Evolutionary conservation across 495 filamentous ascomycete species (phyloP).

Genomic region (Cercophora scortea): DNA sequence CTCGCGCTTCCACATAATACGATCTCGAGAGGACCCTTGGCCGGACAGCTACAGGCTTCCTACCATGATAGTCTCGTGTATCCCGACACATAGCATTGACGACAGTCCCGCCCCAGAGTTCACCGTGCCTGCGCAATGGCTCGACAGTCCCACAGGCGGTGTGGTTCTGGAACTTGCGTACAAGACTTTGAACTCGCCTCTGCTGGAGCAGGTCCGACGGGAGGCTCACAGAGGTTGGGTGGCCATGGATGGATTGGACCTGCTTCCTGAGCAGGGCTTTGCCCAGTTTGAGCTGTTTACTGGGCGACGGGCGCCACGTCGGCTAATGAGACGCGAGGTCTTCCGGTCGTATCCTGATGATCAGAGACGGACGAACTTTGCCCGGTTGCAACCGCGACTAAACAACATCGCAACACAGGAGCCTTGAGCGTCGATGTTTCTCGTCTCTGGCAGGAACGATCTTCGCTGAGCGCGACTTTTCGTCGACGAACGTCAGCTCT

Average conservation of each 20-base stretch:
- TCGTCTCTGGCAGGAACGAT: too few relatives aligned
- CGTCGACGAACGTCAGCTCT: too few relatives aligned
- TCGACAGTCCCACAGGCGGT: slow-evolving; percentile 61
- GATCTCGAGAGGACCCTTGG: slow-evolving; percentile 52
- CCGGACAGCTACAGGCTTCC: slow-evolving; percentile 50
- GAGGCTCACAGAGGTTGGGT: slow-evolving; percentile 61
- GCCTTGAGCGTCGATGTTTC: slow-evolving; percentile 6
- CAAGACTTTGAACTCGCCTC: slow-evolving; percentile 56
- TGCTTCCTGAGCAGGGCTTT: slow-evolving; percentile 68
- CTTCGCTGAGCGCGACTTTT: too few relatives aligned
- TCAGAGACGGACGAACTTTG: slow-evolving; percentile 19
- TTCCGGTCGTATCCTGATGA: slow-evolving; percentile 41
- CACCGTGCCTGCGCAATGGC: slow-evolving; percentile 58
- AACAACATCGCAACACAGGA: slow-evolving; percentile 24
- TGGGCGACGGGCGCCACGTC: slow-evolving; percentile 59
- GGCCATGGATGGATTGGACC: slow-evolving; percentile 61
- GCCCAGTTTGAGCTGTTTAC: slow-evolving; percentile 74
- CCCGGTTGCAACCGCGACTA: slow-evolving; percentile 22
- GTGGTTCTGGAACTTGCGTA: slow-evolving; percentile 68
- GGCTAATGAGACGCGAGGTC: slow-evolving; percentile 61
- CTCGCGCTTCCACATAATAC: slow-evolving; percentile 50
- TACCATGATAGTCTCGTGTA: slow-evolving; percentile 62
- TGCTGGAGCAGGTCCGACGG: slow-evolving; percentile 54
- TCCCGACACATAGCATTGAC: slow-evolving; percentile 55
- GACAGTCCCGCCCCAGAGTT: slow-evolving; percentile 57